Percentiles rank a stretch among this genome's conserved stretches.
These are phyloP conservation scores for Kuraishia capsulata DNA, from an alignment of 805 yeast genomes.

Conservation along the genomic window DNA sequence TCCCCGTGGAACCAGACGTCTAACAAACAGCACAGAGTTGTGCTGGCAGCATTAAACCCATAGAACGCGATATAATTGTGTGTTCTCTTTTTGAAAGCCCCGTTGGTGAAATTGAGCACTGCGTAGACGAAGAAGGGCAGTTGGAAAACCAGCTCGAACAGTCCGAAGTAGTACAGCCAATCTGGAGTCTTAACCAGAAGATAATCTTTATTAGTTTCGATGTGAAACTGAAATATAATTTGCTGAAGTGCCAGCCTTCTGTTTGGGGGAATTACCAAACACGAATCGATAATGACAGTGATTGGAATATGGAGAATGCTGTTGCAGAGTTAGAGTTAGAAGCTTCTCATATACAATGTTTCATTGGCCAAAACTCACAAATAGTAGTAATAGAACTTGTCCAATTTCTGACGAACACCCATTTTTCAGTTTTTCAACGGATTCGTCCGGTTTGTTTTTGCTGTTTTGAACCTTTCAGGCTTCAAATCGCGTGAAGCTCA, in stretches of 20 bases:
- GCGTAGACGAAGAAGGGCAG: conserved; percentile 64
- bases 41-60: conserved; percentile 75
- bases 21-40: conserved; percentile 68
- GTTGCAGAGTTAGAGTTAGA: no score
- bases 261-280: conserved; percentile 52
- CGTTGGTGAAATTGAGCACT: conserved; percentile 16
- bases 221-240: conserved; percentile 47
- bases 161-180: conserved; percentile 71
- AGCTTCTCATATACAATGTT: no score
- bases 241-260: conserved; percentile 41
- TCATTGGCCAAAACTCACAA: conserved; percentile 3
- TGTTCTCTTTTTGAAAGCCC: not conserved
- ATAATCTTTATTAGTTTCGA: conserved; percentile 61
- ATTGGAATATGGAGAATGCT: conserved; percentile 59
- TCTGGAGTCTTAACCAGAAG: conserved; percentile 42
- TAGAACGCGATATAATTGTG: conserved; percentile 38
- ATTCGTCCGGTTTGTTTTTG: no score
- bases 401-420: no score
- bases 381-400: conserved; percentile 6
- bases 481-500: no score
- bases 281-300: conserved; percentile 67
- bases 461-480: no score
- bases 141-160: conserved; percentile 67
- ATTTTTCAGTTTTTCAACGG: no score
- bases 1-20: conserved; percentile 29